A percentile compares a stretch with the other conserved stretches of the same genome.
Evolutionary conservation across 176 grass and related monocot genomes (phyloP).

Genomic region (Oryza glaberrima): DNA sequence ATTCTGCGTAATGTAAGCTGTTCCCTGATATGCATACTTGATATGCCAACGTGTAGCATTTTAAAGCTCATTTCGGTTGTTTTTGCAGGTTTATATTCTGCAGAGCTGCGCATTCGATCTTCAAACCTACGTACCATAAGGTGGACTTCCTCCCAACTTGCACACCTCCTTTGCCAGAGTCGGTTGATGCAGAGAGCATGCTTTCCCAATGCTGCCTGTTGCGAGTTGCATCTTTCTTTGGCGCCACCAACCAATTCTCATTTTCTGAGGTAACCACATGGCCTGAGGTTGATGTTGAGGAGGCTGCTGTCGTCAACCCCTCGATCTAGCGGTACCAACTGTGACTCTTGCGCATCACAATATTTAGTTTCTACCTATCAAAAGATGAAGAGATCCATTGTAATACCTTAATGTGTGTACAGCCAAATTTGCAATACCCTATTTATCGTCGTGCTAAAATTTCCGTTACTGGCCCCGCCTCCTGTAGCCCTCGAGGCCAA

Average conservation of each 20-base stretch:
- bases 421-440: no score
- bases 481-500: no score
- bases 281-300: slow-evolving; percentile 41
- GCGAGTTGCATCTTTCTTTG: slow-evolving; percentile 64
- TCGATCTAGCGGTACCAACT: neutral
- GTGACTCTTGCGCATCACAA: neutral
- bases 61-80: slow-evolving; percentile 31
- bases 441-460: no score
- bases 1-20: neutral
- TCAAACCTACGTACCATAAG: slow-evolving; percentile 47
- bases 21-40: neutral
- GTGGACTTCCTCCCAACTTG: slow-evolving; percentile 66
- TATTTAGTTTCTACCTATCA: slow-evolving; percentile 6
- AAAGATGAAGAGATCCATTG: neutral
- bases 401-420: neutral
- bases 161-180: slow-evolving; percentile 67
- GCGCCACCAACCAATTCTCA: slow-evolving; percentile 52
- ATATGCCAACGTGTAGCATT: neutral
- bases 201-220: slow-evolving; percentile 67
- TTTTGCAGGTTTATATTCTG: slow-evolving; percentile 91
- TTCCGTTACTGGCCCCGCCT: no score
- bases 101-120: slow-evolving; percentile 60
- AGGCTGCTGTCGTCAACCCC: neutral
- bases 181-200: slow-evolving; percentile 52
- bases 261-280: slow-evolving; percentile 54